Evolutionary conservation across 2,329 filamentous ascomycete genomes (phyloP).

Genomic region (Fusarium proliferatum): DNA sequence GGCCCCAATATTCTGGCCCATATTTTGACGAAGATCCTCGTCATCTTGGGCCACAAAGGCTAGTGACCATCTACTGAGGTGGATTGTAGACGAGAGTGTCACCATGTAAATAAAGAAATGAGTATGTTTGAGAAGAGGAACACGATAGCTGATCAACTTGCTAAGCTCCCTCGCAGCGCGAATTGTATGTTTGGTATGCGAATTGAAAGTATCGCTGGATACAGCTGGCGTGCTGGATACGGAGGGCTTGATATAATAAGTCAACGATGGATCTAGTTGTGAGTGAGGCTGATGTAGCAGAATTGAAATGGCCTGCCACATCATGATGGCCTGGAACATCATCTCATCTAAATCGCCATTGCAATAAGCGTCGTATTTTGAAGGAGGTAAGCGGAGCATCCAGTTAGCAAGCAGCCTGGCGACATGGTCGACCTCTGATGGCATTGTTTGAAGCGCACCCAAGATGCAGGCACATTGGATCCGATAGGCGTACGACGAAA

Average conservation of each 20-base stretch:
- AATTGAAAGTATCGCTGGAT: not conserved
- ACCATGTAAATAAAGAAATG: constrained; percentile 16
- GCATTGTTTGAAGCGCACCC: not conserved
- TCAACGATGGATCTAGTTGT: not conserved
- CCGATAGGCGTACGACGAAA: constrained; percentile 1
- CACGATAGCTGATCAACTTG: not conserved
- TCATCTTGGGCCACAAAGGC: constrained; percentile 2
- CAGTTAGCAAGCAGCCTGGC: not conserved
- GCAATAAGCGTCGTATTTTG: not conserved
- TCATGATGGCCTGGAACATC: constrained; percentile 14
- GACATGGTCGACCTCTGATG: not conserved
- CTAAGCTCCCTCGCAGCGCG: not conserved
- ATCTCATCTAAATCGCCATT: not conserved
- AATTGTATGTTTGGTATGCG: constrained; percentile 2
- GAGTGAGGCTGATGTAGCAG: constrained; percentile 4
- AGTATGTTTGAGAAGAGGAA: not conserved
- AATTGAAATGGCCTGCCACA: constrained; percentile 9
- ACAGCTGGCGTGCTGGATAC: not conserved
- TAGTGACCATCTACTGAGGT: constrained; percentile 8
- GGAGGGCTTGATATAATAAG: constrained; percentile 1
- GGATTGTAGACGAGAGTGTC: constrained; percentile 5
- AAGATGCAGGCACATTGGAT: constrained; percentile 8
- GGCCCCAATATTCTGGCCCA: not conserved
- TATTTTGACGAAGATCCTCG: not conserved
- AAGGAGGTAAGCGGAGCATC: constrained; percentile 6